A percentile compares a stretch with the other conserved stretches of the same genome.
Conservation (phyloP, 768 basidiomycete genomes). For the Cystobasidium tubakii region DNA sequence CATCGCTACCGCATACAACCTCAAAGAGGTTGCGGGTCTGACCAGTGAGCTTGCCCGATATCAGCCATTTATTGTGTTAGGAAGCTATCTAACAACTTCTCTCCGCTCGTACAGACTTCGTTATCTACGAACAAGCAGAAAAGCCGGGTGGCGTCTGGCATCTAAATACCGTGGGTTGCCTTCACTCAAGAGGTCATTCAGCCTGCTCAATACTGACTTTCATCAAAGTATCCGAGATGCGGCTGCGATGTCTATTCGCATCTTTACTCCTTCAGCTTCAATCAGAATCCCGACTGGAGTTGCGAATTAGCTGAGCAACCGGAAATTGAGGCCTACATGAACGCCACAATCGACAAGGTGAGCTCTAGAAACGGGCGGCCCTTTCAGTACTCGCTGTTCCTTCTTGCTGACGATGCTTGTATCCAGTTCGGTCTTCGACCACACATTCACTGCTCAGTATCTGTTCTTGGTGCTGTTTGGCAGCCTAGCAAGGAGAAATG, state of each 20-base stretch:
- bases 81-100: too few relatives aligned
- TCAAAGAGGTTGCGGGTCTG: background rate
- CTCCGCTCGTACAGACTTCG: background rate
- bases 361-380: background rate
- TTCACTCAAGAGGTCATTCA: background rate
- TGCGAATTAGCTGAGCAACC: slow-evolving; percentile 11
- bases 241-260: slow-evolving; percentile 13
- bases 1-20: background rate
- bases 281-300: slow-evolving; percentile 11
- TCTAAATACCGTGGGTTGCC: background rate
- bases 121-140: slow-evolving; percentile 7
- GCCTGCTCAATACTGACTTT: background rate
- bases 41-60: background rate
- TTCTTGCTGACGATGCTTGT: background rate
- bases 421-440: background rate
- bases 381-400: background rate
- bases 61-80: background rate
- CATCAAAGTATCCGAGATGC: background rate
- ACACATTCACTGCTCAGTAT: background rate
- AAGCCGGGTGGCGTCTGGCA: slow-evolving; percentile 6
- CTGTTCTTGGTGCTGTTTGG: background rate
- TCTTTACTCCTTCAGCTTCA: slow-evolving; percentile 15
- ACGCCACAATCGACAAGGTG: slow-evolving; percentile 20
- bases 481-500: background rate
- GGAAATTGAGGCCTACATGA: slow-evolving; percentile 11